Base-by-base conservation (phyloP, 2,329 filamentous ascomycete species). In the Biscogniauxia marginata region DNA sequence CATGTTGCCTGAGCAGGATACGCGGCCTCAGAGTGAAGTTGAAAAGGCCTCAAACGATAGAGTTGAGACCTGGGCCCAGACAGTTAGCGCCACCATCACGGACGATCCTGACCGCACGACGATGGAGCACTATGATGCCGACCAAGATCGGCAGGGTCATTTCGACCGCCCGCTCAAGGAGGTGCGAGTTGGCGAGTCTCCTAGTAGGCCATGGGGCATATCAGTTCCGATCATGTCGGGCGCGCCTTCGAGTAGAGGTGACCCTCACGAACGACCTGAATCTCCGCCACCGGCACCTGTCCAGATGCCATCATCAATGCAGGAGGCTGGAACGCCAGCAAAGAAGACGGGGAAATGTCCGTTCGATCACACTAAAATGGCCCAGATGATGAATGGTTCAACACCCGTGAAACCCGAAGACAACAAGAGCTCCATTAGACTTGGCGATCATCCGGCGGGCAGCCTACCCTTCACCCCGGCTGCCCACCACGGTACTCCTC, bases 191-290 rank as follows among this genome's bases (percentile, higher is more conserved):
- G 93, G 93, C 46, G 93, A 98, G 73, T 96, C 91, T 13, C 93
- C 93, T 4, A 96, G 90, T 71, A 83, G 93, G 46, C 93, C 93
- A 13, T 97, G 93, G 93, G 93, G 93, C 5, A 96, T 97, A 52
- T 84, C 85, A 4, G 87, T 97, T 0, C 93, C 93, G 2, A 72
- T 84, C 39, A 78, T 82, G 60, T 62, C 55, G 18, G 77, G 82
- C 55, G 61, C 62, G 16, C 65, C 65, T 50, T 61, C 70, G 5
- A 66, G 71, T 19, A 71, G 70, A 4, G 65, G 73, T 23, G 73
- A 73, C 8, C 67, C 70, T 11, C 68, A 70, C 13, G 70, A 71
- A 19, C 75, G 78, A 48, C 80, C 81, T 3, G 70, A 77, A 19
- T 85, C 83, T 7, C 83, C 83, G 18, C 83, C 84, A 3, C 78